These are phyloP conservation scores for Phlyctochytrium arcticum DNA, from an alignment of 192 early-diverging fungal species.

Conservation along the genomic window DNA sequence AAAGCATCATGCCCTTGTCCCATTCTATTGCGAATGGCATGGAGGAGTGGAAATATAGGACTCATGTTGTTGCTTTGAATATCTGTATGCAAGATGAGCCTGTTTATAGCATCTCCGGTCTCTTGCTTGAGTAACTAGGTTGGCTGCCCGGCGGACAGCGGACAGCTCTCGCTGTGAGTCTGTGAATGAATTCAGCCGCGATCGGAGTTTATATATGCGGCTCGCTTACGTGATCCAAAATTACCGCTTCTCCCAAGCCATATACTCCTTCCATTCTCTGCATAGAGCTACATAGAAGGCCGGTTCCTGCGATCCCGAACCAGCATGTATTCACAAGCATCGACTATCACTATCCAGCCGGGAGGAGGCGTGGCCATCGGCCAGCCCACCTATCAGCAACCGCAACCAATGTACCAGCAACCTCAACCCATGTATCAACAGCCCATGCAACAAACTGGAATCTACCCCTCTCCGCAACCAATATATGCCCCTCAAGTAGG, in stretches of 20 bases:
- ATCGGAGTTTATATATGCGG: background rate
- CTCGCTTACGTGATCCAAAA: background rate
- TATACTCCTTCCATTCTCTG: background rate
- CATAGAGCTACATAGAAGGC: background rate
- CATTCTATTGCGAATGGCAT: too few relatives aligned
- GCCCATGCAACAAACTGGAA: background rate
- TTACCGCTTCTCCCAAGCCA: background rate
- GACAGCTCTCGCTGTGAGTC: too few relatives aligned
- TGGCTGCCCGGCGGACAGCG: too few relatives aligned
- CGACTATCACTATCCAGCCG: background rate
- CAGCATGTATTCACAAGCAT: background rate
- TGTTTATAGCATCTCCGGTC: too few relatives aligned
- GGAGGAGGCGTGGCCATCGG: background rate
- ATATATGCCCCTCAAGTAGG: background rate
- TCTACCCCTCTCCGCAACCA: constrained; percentile 10
- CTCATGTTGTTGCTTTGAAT: too few relatives aligned
- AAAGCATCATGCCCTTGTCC: too few relatives aligned
- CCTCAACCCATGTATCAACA: background rate
- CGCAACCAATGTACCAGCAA: too few relatives aligned
- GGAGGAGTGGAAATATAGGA: too few relatives aligned
- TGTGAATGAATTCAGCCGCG: too few relatives aligned
- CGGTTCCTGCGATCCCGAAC: background rate
- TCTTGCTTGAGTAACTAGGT: too few relatives aligned
- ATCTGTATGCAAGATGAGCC: too few relatives aligned
- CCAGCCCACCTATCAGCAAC: background rate